Base-by-base conservation (phyloP, 2,329 filamentous ascomycete species). In the Tolypocladium ovalisporum region DNA sequence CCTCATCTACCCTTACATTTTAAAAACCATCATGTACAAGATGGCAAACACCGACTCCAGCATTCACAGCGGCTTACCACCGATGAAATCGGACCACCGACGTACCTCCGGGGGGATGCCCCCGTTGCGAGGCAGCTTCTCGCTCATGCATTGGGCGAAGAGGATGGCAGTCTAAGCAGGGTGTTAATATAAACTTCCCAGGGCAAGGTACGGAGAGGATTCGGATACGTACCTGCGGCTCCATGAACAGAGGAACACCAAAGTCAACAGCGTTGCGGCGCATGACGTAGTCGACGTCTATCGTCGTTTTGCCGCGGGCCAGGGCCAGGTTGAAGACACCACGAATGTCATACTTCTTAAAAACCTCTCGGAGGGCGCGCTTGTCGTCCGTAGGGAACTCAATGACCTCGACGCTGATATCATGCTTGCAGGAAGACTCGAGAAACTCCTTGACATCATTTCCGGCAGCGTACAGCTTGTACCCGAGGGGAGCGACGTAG, bases 231-330 rank as follows among this genome's bases (percentile, higher is more conserved):
- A 95, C 91, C 87, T 94, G 93, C 56, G 92, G 90, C 79, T 97
- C 93, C 92, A 97, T 97, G 75, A 99, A 97, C 57, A 99, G 80
- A 54, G 94, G 94, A 36, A 97, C 91, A 65, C 93, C 93, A 73
- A 99, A 99, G 76, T 99, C 94, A 57, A 99, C 94, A 34, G 94
- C 94, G 70, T 99, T 99, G 71, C 94, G 85, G 68, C 94, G 85
- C 93, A 97, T 97, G 58, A 99, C 91, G 68, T 99, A 99, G 78
- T 99, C 92, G 68, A 95, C 90, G 70, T 99, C 94, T 60, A 89
- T 78, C 60, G 90, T 79, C 40, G 88, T 93, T 80, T 89, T 92
- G 60, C 86, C 94, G 68, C 92, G 82, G 64, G 83, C 84, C 74
- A 88, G 85, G 59, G 93, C 91, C 67, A 99, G 78, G 79, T 97